Conservation (phyloP, 495 filamentous ascomycete species). For the Penicillium verhagenii region DNA sequence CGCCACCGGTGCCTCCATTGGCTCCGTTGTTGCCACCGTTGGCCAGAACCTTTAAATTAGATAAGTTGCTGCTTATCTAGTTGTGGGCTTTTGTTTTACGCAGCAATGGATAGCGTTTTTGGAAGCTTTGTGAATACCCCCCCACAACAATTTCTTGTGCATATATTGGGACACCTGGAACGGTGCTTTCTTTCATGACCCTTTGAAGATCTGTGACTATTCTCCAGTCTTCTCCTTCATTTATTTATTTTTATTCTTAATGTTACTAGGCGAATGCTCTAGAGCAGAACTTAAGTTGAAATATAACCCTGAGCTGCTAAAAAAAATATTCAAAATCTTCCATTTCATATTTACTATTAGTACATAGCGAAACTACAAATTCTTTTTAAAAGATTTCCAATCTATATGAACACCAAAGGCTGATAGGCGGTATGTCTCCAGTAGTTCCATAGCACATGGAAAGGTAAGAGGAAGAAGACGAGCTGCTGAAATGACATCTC, state of each 20-base stretch:
- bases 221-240: background rate
- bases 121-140: slow-evolving; percentile 20
- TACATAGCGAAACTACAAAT: too few species aligned
- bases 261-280: background rate
- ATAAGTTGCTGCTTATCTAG: slow-evolving; percentile 4
- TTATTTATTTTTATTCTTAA: background rate
- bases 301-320: background rate
- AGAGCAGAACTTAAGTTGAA: background rate
- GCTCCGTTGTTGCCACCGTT: slow-evolving; percentile 34
- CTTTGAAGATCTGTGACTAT: background rate
- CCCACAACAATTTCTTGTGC: slow-evolving; percentile 17
- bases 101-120: slow-evolving; percentile 25
- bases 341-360: too few species aligned
- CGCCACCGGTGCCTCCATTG: slow-evolving; percentile 30
- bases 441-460: too few species aligned
- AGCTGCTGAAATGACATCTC: too few species aligned
- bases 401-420: too few species aligned
- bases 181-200: slow-evolving; percentile 11
- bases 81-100: slow-evolving; percentile 13
- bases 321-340: background rate
- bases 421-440: too few species aligned
- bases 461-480: too few species aligned
- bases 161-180: slow-evolving; percentile 16
- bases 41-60: slow-evolving; percentile 35
- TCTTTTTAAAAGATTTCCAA: too few species aligned